Base-by-base conservation (phyloP, 257 asterid genomes). In the Solanum sparsipilum region DNA sequence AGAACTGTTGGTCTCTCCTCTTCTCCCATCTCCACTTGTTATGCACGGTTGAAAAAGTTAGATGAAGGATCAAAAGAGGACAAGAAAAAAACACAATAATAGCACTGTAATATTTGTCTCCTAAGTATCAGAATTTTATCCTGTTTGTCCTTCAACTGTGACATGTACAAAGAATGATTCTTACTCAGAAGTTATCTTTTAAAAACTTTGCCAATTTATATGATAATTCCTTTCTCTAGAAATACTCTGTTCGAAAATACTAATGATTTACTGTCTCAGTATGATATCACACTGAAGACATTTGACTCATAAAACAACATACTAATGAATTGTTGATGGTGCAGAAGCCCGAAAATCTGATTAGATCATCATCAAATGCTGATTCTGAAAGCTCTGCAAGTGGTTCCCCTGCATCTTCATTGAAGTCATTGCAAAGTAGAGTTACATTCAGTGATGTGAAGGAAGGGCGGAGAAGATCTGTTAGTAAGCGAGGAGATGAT, bases 401-500 rank as follows among this genome's bases (percentile, higher is more conserved):
- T 90, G 96, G 89, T 88, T 93, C 98, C 13, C 96, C 95, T 63
- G 91, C 95, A 72, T 93, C 96, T 89, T 93, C 95, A 74, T 91
- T 94, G 90, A 92, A 91, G 90, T 93, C 93, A 72, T 93, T 90
- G 6, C 94, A 88, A 75, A 86, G 70, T 79, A 91, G 91, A 90
- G 93, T 89, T 88, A 86, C 87, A 87, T 91, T 91, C 88, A 84
- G 95, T 90, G 98, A 93, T 89, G 39, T 86, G 87, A 93, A 93
- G 91, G 96, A 91, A 86, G 90, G 92, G 71, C 87, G 85, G 87
- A 92, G 97, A 92, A 94, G 74, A 93, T 93, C 98, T 90, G 52
- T 92, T 88, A 90, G 96, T 89, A 89, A 94, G 90, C 91, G 88
- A 88, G 93, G 86, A 35, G 91, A 92, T 75, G 92, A 85, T 90